Percentiles rank a stretch among this genome's conserved stretches.
Conservation (phyloP, 306 rosid genomes). For the Prunus persica region Prunus_persica_NCBIv2 NC_034009.1:7116501-7117000, state of each 20-base stretch:
- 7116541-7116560: slow-evolving; percentile 91
- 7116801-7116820: neutral
- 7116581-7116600: slow-evolving; percentile 72
- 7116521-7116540: slow-evolving; percentile 13
- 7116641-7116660: slow-evolving; percentile 82
- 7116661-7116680: slow-evolving; percentile 73
- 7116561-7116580: slow-evolving; percentile 85
- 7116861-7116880: neutral
- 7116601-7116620: slow-evolving; percentile 90
- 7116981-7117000: too few species aligned
- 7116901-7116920: too few species aligned
- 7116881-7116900: neutral
- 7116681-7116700: slow-evolving; percentile 81
- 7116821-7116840: neutral
- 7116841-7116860: slow-evolving; percentile 15
- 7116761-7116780: neutral
- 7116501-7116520: neutral
- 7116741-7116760: neutral
- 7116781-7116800: neutral
- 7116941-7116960: too few species aligned
- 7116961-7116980: too few species aligned
- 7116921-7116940: too few species aligned
- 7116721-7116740: slow-evolving; percentile 11
- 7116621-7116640: slow-evolving; percentile 81
- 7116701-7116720: slow-evolving; percentile 39